Conservation (phyloP, 495 filamentous ascomycete genomes). For the Aeminium ludgeri region DNA sequence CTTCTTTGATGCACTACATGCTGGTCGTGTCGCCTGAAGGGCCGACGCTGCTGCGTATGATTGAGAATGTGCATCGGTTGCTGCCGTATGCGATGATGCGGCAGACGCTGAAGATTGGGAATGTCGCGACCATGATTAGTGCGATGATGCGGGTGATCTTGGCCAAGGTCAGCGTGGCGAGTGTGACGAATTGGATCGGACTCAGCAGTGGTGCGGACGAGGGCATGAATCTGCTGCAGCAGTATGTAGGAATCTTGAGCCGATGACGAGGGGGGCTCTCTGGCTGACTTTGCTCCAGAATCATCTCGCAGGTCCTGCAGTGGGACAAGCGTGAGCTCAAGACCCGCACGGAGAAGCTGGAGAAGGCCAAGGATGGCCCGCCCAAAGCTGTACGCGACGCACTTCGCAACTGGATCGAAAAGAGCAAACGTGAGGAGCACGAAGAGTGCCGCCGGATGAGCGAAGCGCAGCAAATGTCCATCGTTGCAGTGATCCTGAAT, state of each 20-base stretch:
- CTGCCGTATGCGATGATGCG: constrained; percentile 43
- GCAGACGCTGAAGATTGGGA: constrained; percentile 47
- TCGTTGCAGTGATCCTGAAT: constrained; percentile 35
- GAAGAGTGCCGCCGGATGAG: constrained; percentile 31
- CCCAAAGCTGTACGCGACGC: constrained; percentile 32
- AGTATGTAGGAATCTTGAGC: constrained; percentile 22
- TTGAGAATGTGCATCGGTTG: constrained; percentile 39
- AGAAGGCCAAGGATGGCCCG: constrained; percentile 31
- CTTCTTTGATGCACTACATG: constrained; percentile 45
- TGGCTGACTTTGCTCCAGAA: constrained; percentile 25
- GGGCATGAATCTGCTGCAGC: constrained; percentile 53
- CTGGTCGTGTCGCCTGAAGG: constrained; percentile 47
- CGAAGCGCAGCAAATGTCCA: constrained; percentile 29
- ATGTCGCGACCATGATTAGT: constrained; percentile 52
- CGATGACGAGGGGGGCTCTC: no score
- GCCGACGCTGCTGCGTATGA: constrained; percentile 40
- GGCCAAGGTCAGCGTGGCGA: constrained; percentile 44
- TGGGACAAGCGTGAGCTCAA: constrained; percentile 45
- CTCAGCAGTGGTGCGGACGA: constrained; percentile 39
- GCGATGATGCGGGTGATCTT: constrained; percentile 45
- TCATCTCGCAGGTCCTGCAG: constrained; percentile 42
- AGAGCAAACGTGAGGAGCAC: constrained; percentile 30
- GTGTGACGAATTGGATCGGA: constrained; percentile 50
- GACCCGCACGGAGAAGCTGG: constrained; percentile 35
- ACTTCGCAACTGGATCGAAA: constrained; percentile 31